phyloP scores from a whole-genome alignment of 768 basidiomycete genomes.

The Lentinula raphanica region DNA sequence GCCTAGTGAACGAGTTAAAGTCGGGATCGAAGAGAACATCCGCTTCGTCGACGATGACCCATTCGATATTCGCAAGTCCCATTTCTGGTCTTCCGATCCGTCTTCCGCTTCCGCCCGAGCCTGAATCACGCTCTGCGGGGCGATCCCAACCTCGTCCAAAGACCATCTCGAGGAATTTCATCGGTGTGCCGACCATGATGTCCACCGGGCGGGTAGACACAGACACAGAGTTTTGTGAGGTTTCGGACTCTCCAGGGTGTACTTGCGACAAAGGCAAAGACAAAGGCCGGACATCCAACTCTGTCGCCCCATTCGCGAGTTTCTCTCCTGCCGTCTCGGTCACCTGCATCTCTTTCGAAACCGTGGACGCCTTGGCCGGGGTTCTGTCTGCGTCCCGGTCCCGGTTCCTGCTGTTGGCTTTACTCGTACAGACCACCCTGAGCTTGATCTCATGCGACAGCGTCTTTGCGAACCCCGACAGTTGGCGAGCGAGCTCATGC shows the following conservation, averaged over 20 bases:
- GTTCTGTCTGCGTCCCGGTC: slow-evolving; percentile 42
- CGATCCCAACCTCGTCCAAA: slow-evolving; percentile 49
- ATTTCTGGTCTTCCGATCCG: slow-evolving; percentile 44
- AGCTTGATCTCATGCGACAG: slow-evolving; percentile 73
- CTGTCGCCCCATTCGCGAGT: slow-evolving; percentile 11
- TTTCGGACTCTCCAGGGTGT: neutral
- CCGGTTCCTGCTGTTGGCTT: slow-evolving; percentile 41
- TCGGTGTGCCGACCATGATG: slow-evolving; percentile 59
- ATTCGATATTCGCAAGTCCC: slow-evolving; percentile 68
- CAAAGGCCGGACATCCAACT: slow-evolving; percentile 20
- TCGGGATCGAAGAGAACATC: slow-evolving; percentile 86
- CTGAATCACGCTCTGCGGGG: slow-evolving; percentile 24
- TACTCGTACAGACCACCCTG: slow-evolving; percentile 67
- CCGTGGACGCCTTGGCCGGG: slow-evolving; percentile 27
- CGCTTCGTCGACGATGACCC: slow-evolving; percentile 89
- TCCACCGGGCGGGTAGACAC: slow-evolving; percentile 34
- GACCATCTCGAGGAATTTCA: slow-evolving; percentile 57
- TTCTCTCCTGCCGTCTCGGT: slow-evolving; percentile 21
- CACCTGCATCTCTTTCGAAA: neutral
- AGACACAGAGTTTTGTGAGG: neutral
- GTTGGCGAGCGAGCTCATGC: slow-evolving; percentile 82
- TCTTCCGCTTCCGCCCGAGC: neutral
- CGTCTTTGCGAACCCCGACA: slow-evolving; percentile 67
- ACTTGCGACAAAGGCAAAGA: slow-evolving; percentile 4
- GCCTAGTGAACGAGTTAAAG: slow-evolving; percentile 69